phyloP scores from a whole-genome alignment of 441 rosid genomes.

The Jatropha podagrica region DNA sequence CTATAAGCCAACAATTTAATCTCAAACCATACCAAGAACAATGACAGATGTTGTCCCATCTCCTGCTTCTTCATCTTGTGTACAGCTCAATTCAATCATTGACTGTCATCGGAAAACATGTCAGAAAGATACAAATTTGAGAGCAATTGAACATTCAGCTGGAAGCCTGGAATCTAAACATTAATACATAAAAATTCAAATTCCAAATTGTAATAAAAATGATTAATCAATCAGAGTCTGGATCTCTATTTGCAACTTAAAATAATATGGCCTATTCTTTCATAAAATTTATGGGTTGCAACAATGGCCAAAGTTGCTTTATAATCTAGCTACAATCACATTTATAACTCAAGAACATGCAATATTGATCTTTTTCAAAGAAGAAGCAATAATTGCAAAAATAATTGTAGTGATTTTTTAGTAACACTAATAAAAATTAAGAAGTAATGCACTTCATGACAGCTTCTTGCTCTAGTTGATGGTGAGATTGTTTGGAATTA shows the following conservation, averaged over 20 bases:
- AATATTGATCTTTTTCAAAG: no score
- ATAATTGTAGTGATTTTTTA: no score
- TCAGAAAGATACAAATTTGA: slow-evolving; percentile 16
- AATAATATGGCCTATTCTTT: no score
- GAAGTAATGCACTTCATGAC: no score
- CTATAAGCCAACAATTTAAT: neutral
- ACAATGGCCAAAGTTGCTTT: no score
- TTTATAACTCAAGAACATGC: no score
- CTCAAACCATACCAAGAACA: slow-evolving; percentile 65
- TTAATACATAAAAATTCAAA: neutral
- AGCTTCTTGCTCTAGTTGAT: no score
- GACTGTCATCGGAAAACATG: slow-evolving; percentile 49
- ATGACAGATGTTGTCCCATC: slow-evolving; percentile 98
- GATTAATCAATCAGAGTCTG: neutral
- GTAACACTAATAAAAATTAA: no score
- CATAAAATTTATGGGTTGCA: neutral
- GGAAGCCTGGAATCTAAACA: neutral
- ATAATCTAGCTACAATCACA: no score
- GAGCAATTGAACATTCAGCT: neutral
- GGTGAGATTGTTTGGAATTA: neutral
- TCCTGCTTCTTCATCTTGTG: slow-evolving; percentile 98
- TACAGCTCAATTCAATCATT: slow-evolving; percentile 91
- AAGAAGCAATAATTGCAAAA: no score
- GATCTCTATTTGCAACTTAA: neutral
- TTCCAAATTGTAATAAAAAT: neutral